These are phyloP conservation scores for Lactifluus hygrophoroides DNA, from an alignment of 768 basidiomycete genomes.

Conservation along the genomic window DNA sequence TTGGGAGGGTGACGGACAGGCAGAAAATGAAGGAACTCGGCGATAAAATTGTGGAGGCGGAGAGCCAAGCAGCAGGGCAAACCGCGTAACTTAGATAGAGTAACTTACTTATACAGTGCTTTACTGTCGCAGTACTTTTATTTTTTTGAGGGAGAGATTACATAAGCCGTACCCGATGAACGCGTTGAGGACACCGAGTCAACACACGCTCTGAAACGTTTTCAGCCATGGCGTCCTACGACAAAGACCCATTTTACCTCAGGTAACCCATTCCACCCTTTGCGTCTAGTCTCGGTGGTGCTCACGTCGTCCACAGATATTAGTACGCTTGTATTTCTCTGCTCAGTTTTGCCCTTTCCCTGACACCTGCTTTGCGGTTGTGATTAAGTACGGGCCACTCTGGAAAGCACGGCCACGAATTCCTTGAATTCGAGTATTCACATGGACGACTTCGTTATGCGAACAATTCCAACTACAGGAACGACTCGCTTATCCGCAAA, in stretches of 20 bases:
- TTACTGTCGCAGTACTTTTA: too few relatives aligned
- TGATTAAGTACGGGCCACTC: slow-evolving; percentile 84
- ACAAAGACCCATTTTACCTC: slow-evolving; percentile 21
- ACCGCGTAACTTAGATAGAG: background rate
- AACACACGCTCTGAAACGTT: background rate
- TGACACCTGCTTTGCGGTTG: background rate
- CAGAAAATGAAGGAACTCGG: slow-evolving; percentile 31
- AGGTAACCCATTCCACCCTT: background rate
- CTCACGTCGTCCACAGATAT: slow-evolving; percentile 32
- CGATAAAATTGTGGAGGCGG: slow-evolving; percentile 23
- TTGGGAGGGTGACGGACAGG: slow-evolving; percentile 26
- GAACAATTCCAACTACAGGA: slow-evolving; percentile 98
- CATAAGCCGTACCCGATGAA: background rate
- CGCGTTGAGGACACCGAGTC: background rate
- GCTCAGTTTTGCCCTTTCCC: background rate
- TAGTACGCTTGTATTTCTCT: slow-evolving; percentile 30
- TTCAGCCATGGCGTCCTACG: slow-evolving; percentile 15
- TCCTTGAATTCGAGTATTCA: slow-evolving; percentile 96
- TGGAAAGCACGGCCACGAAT: slow-evolving; percentile 96
- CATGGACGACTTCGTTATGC: slow-evolving; percentile 95
- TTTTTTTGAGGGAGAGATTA: background rate
- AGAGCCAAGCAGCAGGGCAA: slow-evolving; percentile 24
- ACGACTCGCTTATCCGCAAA: slow-evolving; percentile 96
- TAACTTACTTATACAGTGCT: too few relatives aligned
- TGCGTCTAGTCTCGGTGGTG: too few relatives aligned